Evolutionary conservation across 345 rosid species (phyloP).

Genomic region (Euphorbia lathyris): DNA sequence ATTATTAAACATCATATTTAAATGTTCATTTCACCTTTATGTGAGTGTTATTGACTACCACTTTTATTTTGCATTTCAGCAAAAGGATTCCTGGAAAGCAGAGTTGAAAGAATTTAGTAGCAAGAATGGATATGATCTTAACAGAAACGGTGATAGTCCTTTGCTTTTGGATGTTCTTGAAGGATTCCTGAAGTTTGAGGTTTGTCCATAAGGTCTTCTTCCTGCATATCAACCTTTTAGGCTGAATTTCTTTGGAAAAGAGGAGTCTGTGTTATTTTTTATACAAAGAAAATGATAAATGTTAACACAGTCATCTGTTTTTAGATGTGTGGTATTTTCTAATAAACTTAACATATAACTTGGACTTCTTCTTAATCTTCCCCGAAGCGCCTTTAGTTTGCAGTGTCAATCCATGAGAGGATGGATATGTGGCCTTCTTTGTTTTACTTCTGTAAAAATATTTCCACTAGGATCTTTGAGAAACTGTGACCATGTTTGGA

Average conservation of each 20-base stretch:
- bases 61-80: constrained; percentile 42
- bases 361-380: neutral
- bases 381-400: neutral
- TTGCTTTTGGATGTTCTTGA: constrained; percentile 85
- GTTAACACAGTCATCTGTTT: neutral
- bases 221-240: neutral
- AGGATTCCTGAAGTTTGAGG: constrained; percentile 90
- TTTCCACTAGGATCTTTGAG: neutral
- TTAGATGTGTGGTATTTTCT: neutral
- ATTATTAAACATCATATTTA: constrained; percentile 2
- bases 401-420: neutral
- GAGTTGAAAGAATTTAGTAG: constrained; percentile 77
- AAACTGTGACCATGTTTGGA: neutral
- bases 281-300: neutral
- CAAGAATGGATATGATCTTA: constrained; percentile 78
- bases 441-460: neutral
- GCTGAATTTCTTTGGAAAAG: constrained; percentile 11
- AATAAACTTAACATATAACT: neutral
- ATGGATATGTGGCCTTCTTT: neutral
- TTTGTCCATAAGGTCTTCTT: constrained; percentile 17
- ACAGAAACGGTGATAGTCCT: constrained; percentile 84
- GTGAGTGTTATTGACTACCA: neutral
- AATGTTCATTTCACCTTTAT: constrained; percentile 4
- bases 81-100: constrained; percentile 86
- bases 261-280: constrained; percentile 2